A percentile compares a stretch with the other conserved stretches of the same genome.
phyloP scores from a whole-genome alignment of 1,139 yeast species.

The Kodamaea plutei region DNA sequence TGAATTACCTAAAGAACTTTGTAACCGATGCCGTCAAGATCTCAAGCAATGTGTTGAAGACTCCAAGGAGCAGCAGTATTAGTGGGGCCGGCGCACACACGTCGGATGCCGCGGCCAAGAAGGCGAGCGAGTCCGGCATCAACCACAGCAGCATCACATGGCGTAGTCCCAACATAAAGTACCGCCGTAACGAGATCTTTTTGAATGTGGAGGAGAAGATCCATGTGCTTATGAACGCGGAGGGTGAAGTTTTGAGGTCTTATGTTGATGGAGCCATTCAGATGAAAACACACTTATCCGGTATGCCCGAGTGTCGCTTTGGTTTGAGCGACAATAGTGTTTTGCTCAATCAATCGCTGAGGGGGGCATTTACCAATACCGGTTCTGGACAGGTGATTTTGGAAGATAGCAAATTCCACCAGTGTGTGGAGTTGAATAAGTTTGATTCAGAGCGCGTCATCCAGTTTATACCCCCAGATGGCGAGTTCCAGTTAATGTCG shows the following conservation, averaged over 20 bases:
- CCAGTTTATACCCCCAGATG: constrained; percentile 86
- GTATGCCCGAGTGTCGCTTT: constrained; percentile 66
- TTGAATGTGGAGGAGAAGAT: constrained; percentile 75
- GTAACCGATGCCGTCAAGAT: constrained; percentile 24
- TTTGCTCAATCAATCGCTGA: constrained; percentile 11
- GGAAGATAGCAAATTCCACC: constrained; percentile 85
- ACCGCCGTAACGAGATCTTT: constrained; percentile 77
- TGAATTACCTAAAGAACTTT: constrained; percentile 27
- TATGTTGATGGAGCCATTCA: constrained; percentile 75
- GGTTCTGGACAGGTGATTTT: constrained; percentile 45
- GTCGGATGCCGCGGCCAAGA: background rate
- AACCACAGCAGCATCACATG: constrained; percentile 41
- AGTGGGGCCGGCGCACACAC: background rate
- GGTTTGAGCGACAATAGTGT: constrained; percentile 51
- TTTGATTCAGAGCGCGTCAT: constrained; percentile 67
- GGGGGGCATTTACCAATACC: constrained; percentile 1
- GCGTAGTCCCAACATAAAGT: constrained; percentile 70
- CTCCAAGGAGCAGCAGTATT: constrained; percentile 4
- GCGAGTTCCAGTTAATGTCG: constrained; percentile 82
- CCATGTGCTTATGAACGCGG: constrained; percentile 59
- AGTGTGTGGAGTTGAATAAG: constrained; percentile 69
- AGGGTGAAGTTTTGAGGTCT: constrained; percentile 60
- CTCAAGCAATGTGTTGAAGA: constrained; percentile 7
- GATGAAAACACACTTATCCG: constrained; percentile 71
- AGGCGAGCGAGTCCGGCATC: constrained; percentile 4